Evolutionary conservation across 495 filamentous ascomycete species (phyloP).

Genomic region (Tuber microsphaerosporum): DNA sequence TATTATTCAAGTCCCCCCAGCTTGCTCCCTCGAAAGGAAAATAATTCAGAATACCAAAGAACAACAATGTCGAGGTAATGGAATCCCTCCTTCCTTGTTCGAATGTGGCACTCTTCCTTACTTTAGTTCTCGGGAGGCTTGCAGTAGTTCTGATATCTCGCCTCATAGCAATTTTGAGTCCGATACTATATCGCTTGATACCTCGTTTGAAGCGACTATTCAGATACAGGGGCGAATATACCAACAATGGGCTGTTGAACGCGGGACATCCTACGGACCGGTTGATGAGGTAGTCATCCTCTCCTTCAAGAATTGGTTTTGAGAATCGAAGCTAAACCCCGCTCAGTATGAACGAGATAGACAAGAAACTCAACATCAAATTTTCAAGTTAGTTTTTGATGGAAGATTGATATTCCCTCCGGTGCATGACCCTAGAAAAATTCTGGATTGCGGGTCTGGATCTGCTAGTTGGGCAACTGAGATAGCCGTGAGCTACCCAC

Average conservation of each 20-base stretch:
- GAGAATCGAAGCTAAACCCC: slow-evolving; percentile 30
- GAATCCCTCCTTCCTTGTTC: slow-evolving; percentile 17
- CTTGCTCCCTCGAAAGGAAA: slow-evolving; percentile 18
- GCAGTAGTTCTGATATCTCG: slow-evolving; percentile 30
- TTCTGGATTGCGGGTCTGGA: slow-evolving; percentile 74
- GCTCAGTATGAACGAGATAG: slow-evolving; percentile 72
- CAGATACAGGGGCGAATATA: slow-evolving; percentile 62
- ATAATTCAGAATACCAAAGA: slow-evolving; percentile 8
- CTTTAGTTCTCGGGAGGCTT: slow-evolving; percentile 2
- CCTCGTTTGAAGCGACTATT: slow-evolving; percentile 56
- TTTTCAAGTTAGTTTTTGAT: slow-evolving; percentile 69
- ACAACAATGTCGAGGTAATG: slow-evolving; percentile 30
- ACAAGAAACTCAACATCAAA: slow-evolving; percentile 59
- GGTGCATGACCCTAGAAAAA: slow-evolving; percentile 54
- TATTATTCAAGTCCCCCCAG: slow-evolving; percentile 25
- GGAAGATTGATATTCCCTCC: slow-evolving; percentile 73
- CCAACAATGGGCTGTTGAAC: slow-evolving; percentile 66
- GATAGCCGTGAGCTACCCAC: slow-evolving; percentile 59
- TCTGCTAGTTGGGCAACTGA: slow-evolving; percentile 57
- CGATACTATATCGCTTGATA: slow-evolving; percentile 49
- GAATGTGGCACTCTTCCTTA: slow-evolving; percentile 24
- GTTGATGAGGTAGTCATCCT: slow-evolving; percentile 63
- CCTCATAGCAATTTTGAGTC: slow-evolving; percentile 34
- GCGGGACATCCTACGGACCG: slow-evolving; percentile 68
- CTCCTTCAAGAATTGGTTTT: neutral